These are phyloP conservation scores for Puccinia horiana DNA, from an alignment of 1,284 basidiomycete genomes.

Conservation along the genomic window DNA sequence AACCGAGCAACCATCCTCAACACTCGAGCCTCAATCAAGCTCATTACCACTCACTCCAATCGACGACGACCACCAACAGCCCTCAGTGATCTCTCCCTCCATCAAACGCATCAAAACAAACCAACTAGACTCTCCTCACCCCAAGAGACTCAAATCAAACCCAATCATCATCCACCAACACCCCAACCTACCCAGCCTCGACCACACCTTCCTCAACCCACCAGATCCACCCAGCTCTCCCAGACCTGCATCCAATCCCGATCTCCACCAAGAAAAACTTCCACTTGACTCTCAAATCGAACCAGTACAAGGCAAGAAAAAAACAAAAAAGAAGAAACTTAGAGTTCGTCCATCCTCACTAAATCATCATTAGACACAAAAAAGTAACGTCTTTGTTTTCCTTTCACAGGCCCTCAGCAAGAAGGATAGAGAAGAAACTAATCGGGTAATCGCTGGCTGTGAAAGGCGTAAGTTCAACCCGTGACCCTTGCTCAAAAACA, in stretches of 20 bases:
- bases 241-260: background rate
- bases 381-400: background rate
- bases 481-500: background rate
- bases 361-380: background rate
- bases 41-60: conserved; percentile 12
- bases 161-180: background rate
- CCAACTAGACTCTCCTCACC: background rate
- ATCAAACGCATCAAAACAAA: background rate
- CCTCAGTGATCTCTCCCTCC: background rate
- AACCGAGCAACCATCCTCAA: background rate
- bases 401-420: conserved; percentile 26
- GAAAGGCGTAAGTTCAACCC: conserved; percentile 18
- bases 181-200: background rate
- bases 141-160: conserved; percentile 5
- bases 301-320: background rate
- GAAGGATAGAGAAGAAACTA: conserved; percentile 39
- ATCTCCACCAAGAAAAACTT: background rate
- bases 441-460: conserved; percentile 21
- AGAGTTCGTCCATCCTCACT: background rate
- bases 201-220: background rate
- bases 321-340: conserved; percentile 36
- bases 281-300: background rate
- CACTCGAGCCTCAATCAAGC: conserved; percentile 2
- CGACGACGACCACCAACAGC: background rate
- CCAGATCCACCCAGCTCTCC: background rate